Evolutionary conservation across 2,329 filamentous ascomycete genomes (phyloP).

Genomic region (Fusarium chaquense): DNA sequence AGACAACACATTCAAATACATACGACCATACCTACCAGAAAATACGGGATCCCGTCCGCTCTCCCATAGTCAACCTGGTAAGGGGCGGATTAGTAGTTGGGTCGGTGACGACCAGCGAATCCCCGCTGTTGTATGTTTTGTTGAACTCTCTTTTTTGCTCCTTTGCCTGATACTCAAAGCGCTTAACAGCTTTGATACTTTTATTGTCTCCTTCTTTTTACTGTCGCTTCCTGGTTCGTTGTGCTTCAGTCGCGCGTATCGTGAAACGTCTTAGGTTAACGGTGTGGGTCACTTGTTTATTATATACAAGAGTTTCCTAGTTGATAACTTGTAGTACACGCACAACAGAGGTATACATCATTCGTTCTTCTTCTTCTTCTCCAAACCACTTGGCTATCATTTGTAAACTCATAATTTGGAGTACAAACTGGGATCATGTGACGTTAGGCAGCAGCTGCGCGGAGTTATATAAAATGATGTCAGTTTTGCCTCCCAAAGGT

Average conservation of each 20-base stretch:
- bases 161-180: not conserved
- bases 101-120: not conserved
- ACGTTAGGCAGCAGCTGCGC: not conserved
- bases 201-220: not conserved
- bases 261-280: not conserved
- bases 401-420: not conserved
- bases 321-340: not conserved
- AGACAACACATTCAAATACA: not conserved
- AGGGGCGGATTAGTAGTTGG: not conserved
- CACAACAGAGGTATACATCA: not conserved
- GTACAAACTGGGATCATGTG: not conserved
- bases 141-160: not conserved
- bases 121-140: not conserved
- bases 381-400: not conserved
- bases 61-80: not conserved
- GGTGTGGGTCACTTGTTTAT: too few species aligned
- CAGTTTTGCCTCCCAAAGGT: not conserved
- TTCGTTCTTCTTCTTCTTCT: not conserved
- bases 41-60: not conserved
- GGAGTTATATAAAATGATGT: not conserved
- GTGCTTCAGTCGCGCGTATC: not conserved
- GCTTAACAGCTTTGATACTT: not conserved
- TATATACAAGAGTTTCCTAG: not conserved
- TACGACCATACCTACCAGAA: not conserved
- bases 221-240: not conserved